Evolutionary conservation across 441 rosid species (phyloP), one percentile per base, ranked within the genome.

Genomic region (Jatropha multifida): DNA sequence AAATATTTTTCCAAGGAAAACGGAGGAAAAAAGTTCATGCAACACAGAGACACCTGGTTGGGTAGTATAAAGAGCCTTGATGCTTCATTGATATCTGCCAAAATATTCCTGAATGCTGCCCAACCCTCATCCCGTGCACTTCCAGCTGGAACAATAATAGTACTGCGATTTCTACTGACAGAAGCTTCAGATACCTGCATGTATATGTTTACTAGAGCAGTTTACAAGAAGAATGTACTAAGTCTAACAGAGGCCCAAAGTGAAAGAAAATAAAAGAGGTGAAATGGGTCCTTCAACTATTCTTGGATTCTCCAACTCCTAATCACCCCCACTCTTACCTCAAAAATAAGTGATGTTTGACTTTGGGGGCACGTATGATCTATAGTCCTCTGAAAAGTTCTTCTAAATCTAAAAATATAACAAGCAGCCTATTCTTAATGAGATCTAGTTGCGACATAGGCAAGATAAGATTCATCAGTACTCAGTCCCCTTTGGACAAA

Each of bases 141-240:
- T 77, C 99, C 98, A 44, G 98, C 98, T 32, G 99, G 99, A 66
- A 94, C 97, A 69, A 95, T 93, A 65, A 95, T 93, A 63, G 99
- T 95, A 81, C 99, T 93, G 69, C 98, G 93, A 73, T 89, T 95
- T 84, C 99, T 89, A 82, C 90, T 94, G 51, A 93, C 91, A 38
- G 99, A 94, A 81, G 99, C 98, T 87, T 94, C 99, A 63, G 98
- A 93, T 42, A 94, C 98, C 99, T 94, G 77, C 75, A 80, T 55
- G 77, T 27, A 75, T 49, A 42, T 65, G 69, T 73, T 72, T 56
- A 63, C 74, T 66, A 62, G 51, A 72, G 69, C 68, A 51, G 51
- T 32, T 65, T 62, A 52, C 32, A 42, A 15, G 17, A 10, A 54
- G 20, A 65, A 75, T 26, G 52, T 68, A 44, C 9, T 9, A 54